Evolutionary conservation across 2,329 filamentous ascomycete genomes (phyloP).

Genomic region (Grosmannia penicillata): DNA sequence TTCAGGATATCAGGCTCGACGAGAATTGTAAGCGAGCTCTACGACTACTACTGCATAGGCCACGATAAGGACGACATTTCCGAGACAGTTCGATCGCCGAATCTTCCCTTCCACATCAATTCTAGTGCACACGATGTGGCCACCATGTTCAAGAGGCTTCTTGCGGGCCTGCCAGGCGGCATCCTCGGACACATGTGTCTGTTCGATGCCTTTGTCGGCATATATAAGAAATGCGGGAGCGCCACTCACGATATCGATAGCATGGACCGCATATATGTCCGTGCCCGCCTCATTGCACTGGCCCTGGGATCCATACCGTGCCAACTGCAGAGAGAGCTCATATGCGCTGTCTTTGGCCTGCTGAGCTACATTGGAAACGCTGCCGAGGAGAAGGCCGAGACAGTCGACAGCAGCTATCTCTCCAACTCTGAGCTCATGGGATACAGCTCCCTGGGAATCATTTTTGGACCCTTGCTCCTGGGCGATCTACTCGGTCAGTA

Average conservation of each 20-base stretch:
- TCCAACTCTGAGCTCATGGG: slow-evolving; percentile 48
- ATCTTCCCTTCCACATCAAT: slow-evolving; percentile 44
- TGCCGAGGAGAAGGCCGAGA: slow-evolving; percentile 36
- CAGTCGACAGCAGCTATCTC: slow-evolving; percentile 24
- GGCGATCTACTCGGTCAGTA: slow-evolving; percentile 41
- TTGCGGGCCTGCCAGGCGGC: slow-evolving; percentile 48
- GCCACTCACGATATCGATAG: slow-evolving; percentile 30
- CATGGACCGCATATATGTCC: slow-evolving; percentile 39
- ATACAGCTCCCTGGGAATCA: slow-evolving; percentile 44
- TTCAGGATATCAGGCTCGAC: slow-evolving; percentile 49
- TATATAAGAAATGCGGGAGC: slow-evolving; percentile 38
- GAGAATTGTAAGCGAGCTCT: slow-evolving; percentile 39
- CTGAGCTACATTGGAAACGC: slow-evolving; percentile 44
- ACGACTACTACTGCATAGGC: slow-evolving; percentile 46
- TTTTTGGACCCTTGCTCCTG: slow-evolving; percentile 50
- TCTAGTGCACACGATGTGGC: slow-evolving; percentile 50
- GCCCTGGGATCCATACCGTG: slow-evolving; percentile 45
- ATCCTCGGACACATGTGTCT: slow-evolving; percentile 47
- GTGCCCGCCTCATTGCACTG: slow-evolving; percentile 51
- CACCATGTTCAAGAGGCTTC: slow-evolving; percentile 50
- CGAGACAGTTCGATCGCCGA: slow-evolving; percentile 42
- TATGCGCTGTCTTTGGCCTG: slow-evolving; percentile 53
- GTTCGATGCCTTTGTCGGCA: slow-evolving; percentile 47
- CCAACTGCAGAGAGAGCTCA: slow-evolving; percentile 44
- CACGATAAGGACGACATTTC: slow-evolving; percentile 31